A percentile compares a stretch with the other conserved stretches of the same genome.
phyloP scores from a whole-genome alignment of 2,329 filamentous ascomycete species.

The Waltergamsia citrina region DNA sequence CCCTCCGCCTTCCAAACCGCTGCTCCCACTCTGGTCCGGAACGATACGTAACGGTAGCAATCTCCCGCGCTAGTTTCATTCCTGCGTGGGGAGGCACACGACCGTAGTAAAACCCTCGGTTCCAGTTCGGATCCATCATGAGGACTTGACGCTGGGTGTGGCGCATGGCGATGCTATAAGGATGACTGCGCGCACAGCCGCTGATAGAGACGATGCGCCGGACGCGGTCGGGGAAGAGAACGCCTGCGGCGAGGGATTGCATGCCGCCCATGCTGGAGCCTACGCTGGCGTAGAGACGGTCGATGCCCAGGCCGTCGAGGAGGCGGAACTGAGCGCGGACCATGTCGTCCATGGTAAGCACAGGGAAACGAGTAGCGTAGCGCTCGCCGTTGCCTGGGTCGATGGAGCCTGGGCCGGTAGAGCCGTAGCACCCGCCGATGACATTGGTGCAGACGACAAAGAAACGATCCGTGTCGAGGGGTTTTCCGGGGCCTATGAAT shows the following conservation, averaged over 20 bases:
- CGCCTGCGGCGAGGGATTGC: conserved; percentile 84
- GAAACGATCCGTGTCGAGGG: conserved; percentile 85
- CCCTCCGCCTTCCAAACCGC: conserved; percentile 78
- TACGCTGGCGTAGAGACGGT: conserved; percentile 80
- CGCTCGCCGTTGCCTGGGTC: conserved; percentile 81
- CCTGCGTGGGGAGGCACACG: conserved; percentile 83
- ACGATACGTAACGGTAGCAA: conserved; percentile 94
- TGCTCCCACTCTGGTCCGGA: conserved; percentile 97
- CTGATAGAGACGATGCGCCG: conserved; percentile 80
- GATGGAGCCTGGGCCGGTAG: conserved; percentile 79
- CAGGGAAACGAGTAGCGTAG: conserved; percentile 92
- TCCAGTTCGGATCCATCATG: conserved; percentile 99
- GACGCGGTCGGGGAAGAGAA: conserved; percentile 74
- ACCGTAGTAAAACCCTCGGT: conserved; percentile 87
- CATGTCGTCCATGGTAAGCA: conserved; percentile 96
- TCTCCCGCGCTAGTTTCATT: conserved; percentile 96
- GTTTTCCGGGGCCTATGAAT: conserved; percentile 83
- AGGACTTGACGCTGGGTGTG: conserved; percentile 95
- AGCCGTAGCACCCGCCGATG: conserved; percentile 90
- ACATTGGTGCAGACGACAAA: conserved; percentile 96
- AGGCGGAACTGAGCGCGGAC: conserved; percentile 89
- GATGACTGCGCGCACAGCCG: conserved; percentile 88
- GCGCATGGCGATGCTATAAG: conserved; percentile 97
- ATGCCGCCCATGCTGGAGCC: conserved; percentile 98
- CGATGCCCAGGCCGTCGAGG: conserved; percentile 68